Evolutionary conservation across 441 rosid species (phyloP), one percentile per base, ranked within the genome.

Genomic region (Manihot esculenta): DNA sequence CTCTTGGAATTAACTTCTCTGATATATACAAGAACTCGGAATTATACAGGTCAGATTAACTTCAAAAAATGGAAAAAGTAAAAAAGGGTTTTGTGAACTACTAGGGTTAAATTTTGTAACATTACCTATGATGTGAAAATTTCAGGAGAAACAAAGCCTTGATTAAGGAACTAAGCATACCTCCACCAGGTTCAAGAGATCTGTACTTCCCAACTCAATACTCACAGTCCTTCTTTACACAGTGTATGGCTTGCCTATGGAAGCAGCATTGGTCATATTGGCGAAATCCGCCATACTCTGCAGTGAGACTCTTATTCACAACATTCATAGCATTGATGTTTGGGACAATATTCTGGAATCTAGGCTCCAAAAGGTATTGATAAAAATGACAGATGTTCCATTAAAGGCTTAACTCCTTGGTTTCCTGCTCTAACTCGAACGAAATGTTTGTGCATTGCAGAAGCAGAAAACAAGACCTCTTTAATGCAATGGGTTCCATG

Each of bases 401-500:
- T 11, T 24, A 51, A 27, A 30, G 8, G 9, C 6, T n/a, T 30
- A 44, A 62, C 1, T 4, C 8, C 17, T 13, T 27, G 11, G 48
- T 17, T 61, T 13, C 45, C 20, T 7, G 21, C 0, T 59, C 41
- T 18, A 26, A 72, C 58, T 51, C 17, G 2, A 7, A 11, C 11
- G 11, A 61, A 72, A 18, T 14, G 7, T 53, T 30, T 20, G 24
- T 13, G n/a, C 56, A 61, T 54, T 77, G 75, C 81, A 86, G 93
- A 71, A 55, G 48, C 68, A 82, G 53, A 20, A 45, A 7, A 51
- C 96, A 88, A 44, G 94, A 93, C 75, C 66, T 91, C 27, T 81
- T 88, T 21, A 93, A 91, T 69, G 86, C 97, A 18, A 83, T 89
- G 88, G 98, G 98, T 17, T 89, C 96, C 0, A 88, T 91, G 92